phyloP scores from a whole-genome alignment of 2,329 filamentous ascomycete genomes.

The Clonostachys solani region DNA sequence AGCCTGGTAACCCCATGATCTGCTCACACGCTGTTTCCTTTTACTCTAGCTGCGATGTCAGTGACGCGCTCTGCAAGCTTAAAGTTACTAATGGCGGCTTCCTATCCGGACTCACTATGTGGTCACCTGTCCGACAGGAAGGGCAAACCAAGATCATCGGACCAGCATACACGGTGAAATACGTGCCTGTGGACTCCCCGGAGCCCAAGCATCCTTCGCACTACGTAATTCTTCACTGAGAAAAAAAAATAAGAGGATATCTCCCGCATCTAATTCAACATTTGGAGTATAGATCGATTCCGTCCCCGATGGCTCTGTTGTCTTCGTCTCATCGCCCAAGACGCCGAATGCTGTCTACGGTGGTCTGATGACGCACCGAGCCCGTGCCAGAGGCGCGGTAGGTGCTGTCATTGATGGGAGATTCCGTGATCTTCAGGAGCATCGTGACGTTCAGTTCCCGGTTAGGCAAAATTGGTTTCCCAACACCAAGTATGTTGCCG shows the following conservation, averaged over 20 bases:
- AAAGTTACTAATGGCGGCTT: conserved; percentile 45
- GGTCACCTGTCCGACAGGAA: conserved; percentile 44
- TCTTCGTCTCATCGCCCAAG: conserved; percentile 5
- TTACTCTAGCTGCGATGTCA: conserved; percentile 5
- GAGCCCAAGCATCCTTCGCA: conserved; percentile 37
- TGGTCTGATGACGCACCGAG: conserved; percentile 6
- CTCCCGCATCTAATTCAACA: background rate
- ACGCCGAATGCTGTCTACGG: conserved; percentile 6
- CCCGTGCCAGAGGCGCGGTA: conserved; percentile 3
- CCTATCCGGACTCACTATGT: conserved; percentile 49
- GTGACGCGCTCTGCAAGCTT: conserved; percentile 45
- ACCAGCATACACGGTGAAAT: conserved; percentile 50
- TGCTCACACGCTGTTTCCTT: too few relatives aligned
- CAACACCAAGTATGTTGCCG: background rate
- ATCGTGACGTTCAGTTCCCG: conserved; percentile 6
- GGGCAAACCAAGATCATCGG: conserved; percentile 49
- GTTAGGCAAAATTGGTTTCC: conserved; percentile 3
- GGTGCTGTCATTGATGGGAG: conserved; percentile 5
- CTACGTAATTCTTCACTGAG: conserved; percentile 30
- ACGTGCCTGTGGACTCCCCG: conserved; percentile 39
- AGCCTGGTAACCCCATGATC: too few relatives aligned
- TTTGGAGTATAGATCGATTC: conserved; percentile 3
- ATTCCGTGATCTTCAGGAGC: conserved; percentile 6
- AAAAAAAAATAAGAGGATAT: background rate
- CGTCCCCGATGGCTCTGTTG: conserved; percentile 5